Evolutionary conservation across 139 green algal species (phyloP).

Genomic region (Chlorella sorokiniana): DNA sequence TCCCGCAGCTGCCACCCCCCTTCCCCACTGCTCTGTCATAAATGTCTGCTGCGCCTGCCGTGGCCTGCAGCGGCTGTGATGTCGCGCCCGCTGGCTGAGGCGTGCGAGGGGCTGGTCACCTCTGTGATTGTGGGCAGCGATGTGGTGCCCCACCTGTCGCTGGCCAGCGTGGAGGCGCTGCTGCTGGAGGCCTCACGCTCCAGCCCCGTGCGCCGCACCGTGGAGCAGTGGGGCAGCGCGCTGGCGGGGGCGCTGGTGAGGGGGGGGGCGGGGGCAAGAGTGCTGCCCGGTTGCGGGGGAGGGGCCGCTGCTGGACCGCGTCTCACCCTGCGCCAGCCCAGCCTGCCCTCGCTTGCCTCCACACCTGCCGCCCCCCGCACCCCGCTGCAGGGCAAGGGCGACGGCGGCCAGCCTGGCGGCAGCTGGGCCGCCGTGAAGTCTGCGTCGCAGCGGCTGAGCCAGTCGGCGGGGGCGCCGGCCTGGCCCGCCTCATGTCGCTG

Average conservation of each 20-base stretch:
- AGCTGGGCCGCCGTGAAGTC: conserved; percentile 5
- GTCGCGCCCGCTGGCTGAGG: conserved; percentile 42
- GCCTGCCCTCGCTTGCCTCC: no score
- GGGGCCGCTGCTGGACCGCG: neutral
- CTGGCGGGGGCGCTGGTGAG: conserved; percentile 23
- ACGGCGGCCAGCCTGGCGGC: neutral
- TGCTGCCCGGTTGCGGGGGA: neutral
- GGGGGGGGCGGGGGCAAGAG: neutral
- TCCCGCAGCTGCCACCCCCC: no score
- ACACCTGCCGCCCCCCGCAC: neutral
- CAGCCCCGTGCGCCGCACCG: conserved; percentile 38
- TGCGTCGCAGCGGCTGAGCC: neutral
- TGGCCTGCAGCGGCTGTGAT: conserved; percentile 50
- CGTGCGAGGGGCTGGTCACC: conserved; percentile 38
- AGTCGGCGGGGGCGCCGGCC: neutral
- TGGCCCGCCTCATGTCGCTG: conserved; percentile 1
- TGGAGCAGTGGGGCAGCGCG: neutral
- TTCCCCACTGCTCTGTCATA: no score
- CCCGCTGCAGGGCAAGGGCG: neutral
- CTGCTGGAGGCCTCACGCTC: conserved; percentile 52
- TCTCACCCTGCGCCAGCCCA: no score
- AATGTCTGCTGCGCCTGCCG: neutral
- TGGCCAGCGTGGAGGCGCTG: conserved; percentile 52
- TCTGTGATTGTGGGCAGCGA: conserved; percentile 47
- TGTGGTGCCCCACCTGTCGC: conserved; percentile 47